Percentiles rank a stretch among this genome's conserved stretches.
These are phyloP conservation scores for Cyclaneusma minus DNA, from an alignment of 2,329 filamentous ascomycete genomes.

Conservation along the genomic window DNA sequence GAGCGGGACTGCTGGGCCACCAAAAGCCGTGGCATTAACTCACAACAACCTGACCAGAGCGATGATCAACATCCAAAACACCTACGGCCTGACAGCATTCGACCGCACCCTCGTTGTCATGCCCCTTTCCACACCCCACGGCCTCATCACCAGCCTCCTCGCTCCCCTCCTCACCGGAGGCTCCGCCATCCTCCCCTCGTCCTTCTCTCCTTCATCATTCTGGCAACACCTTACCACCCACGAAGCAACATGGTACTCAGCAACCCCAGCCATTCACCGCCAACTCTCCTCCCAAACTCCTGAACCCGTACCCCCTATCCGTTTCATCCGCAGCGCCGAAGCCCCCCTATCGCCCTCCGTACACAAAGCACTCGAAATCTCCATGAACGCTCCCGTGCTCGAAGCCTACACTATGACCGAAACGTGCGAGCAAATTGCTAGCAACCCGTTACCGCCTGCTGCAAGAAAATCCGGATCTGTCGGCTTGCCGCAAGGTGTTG, in stretches of 20 bases:
- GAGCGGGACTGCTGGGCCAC: slow-evolving; percentile 64
- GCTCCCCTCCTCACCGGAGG: slow-evolving; percentile 57
- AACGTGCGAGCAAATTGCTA: slow-evolving; percentile 67
- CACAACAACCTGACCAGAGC: slow-evolving; percentile 64
- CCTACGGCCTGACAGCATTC: slow-evolving; percentile 49
- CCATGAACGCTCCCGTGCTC: slow-evolving; percentile 59
- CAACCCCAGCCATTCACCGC: slow-evolving; percentile 73
- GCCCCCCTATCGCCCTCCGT: slow-evolving; percentile 66
- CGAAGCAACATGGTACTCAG: slow-evolving; percentile 73
- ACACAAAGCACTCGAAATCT: slow-evolving; percentile 59
- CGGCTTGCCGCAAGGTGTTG: slow-evolving; percentile 63
- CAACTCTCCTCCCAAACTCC: slow-evolving; percentile 55
- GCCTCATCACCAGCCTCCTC: slow-evolving; percentile 64
- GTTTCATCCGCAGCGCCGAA: slow-evolving; percentile 73
- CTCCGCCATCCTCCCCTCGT: slow-evolving; percentile 57
- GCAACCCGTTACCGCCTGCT: slow-evolving; percentile 48
- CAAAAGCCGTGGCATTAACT: slow-evolving; percentile 64
- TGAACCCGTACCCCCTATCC: slow-evolving; percentile 48
- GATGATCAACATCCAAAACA: slow-evolving; percentile 64
- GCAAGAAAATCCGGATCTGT: slow-evolving; percentile 65
- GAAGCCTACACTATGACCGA: slow-evolving; percentile 85
- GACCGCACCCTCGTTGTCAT: slow-evolving; percentile 73
- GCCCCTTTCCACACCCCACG: slow-evolving; percentile 76
- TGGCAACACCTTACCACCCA: slow-evolving; percentile 58
- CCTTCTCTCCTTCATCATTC: slow-evolving; percentile 65